Percentiles rank a stretch among this genome's conserved stretches.
Conservation (phyloP, 371 early-diverging fungal species). For the Apophysomyces elegans region DNA sequence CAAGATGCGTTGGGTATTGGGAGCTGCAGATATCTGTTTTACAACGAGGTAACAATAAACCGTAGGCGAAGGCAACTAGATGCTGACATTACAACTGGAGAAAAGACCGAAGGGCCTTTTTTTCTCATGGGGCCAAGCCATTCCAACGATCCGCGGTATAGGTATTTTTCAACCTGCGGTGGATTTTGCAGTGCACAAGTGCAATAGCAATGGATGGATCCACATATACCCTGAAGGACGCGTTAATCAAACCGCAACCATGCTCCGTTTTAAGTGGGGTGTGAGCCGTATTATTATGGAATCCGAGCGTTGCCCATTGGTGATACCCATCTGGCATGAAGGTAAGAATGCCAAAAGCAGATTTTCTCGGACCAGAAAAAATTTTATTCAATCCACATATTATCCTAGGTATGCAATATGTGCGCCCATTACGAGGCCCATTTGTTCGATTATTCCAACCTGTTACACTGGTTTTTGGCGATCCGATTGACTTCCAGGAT, state of each 20-base stretch:
- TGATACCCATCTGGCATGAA: slow-evolving; percentile 74
- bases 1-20: slow-evolving; percentile 81
- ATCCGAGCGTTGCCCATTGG: slow-evolving; percentile 60
- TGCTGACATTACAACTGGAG: background rate
- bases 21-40: slow-evolving; percentile 87
- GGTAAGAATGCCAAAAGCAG: slow-evolving; percentile 34
- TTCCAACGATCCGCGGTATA: slow-evolving; percentile 83
- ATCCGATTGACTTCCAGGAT: slow-evolving; percentile 68
- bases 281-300: slow-evolving; percentile 86
- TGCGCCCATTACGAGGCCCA: slow-evolving; percentile 55
- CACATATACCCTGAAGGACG: slow-evolving; percentile 88
- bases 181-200: slow-evolving; percentile 67
- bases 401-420: slow-evolving; percentile 45
- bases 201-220: slow-evolving; percentile 54
- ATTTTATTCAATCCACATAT: too few relatives aligned
- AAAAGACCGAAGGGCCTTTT: slow-evolving; percentile 63
- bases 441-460: slow-evolving; percentile 42
- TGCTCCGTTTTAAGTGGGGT: slow-evolving; percentile 89
- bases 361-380: background rate
- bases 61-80: too few relatives aligned
- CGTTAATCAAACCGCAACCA: slow-evolving; percentile 67
- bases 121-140: slow-evolving; percentile 79
- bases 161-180: slow-evolving; percentile 88
- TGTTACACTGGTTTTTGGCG: slow-evolving; percentile 66
- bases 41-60: slow-evolving; percentile 57